Evolutionary conservation across 2,329 filamentous ascomycete genomes (phyloP).

Genomic region (Nigrospora sphaerica): DNA sequence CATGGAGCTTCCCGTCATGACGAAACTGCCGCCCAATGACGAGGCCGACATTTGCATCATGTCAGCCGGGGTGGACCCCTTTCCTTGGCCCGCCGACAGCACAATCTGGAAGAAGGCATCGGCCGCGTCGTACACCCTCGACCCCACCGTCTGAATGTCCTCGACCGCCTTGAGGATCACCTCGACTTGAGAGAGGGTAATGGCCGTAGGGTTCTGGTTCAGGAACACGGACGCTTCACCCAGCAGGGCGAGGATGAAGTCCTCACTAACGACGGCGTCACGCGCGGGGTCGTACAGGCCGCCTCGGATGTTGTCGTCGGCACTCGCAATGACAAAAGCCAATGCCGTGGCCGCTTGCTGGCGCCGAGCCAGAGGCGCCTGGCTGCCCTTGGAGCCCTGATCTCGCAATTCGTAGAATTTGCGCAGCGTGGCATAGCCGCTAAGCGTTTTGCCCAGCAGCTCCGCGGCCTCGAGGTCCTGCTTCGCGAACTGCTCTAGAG

Average conservation of each 20-base stretch:
- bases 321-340: conserved; percentile 75
- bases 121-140: conserved; percentile 65
- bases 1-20: conserved; percentile 68
- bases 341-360: conserved; percentile 66
- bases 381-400: conserved; percentile 31
- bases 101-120: conserved; percentile 74
- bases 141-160: conserved; percentile 63
- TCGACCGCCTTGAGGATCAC: conserved; percentile 55
- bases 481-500: conserved; percentile 64
- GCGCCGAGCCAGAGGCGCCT: conserved; percentile 51
- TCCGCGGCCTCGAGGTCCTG: conserved; percentile 76
- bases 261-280: conserved; percentile 79
- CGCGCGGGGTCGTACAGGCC: conserved; percentile 77
- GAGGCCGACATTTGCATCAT: conserved; percentile 48
- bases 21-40: conserved; percentile 51
- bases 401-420: conserved; percentile 89
- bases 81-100: conserved; percentile 61
- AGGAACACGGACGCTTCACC: conserved; percentile 79
- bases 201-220: conserved; percentile 43
- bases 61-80: conserved; percentile 56
- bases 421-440: conserved; percentile 85
- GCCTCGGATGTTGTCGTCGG: conserved; percentile 84
- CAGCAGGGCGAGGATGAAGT: conserved; percentile 75
- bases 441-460: conserved; percentile 77
- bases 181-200: conserved; percentile 68